Evolutionary conservation across 306 rosid species (phyloP).

Genomic region (Dicorynia guianensis): DNA sequence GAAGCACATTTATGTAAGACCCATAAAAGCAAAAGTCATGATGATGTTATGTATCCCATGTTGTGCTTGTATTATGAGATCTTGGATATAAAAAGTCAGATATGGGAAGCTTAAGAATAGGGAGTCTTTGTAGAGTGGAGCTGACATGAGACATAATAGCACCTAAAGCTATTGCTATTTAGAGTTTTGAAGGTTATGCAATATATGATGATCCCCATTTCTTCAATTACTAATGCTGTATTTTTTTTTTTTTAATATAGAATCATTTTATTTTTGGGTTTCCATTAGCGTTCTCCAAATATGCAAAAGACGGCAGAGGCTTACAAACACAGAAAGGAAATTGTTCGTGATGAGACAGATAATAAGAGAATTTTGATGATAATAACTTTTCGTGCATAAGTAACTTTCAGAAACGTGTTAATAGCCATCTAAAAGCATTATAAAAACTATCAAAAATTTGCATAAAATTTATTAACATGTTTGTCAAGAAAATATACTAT

Average conservation of each 20-base stretch:
- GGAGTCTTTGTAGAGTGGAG: not conserved
- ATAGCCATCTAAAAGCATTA: too few species aligned
- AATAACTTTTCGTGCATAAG: not conserved
- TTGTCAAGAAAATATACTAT: not conserved
- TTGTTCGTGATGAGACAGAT: not conserved
- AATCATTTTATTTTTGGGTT: too few species aligned
- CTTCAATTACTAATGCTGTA: not conserved
- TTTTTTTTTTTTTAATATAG: not conserved
- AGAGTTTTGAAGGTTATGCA: not conserved
- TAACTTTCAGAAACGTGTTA: not conserved
- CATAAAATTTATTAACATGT: not conserved
- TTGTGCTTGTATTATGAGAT: not conserved
- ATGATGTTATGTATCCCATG: not conserved
- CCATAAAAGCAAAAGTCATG: not conserved
- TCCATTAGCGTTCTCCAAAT: not conserved
- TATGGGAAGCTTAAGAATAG: constrained; percentile 1
- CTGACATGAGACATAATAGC: not conserved
- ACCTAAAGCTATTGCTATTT: not conserved
- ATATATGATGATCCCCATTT: not conserved
- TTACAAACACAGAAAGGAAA: not conserved
- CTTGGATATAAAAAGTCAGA: not conserved
- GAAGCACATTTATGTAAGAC: not conserved
- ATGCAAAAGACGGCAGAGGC: not conserved
- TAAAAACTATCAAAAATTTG: too few species aligned
- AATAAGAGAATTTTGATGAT: too few species aligned